Evolutionary conservation across 1,284 basidiomycete species (phyloP).

Genomic region (Puccinia coronata): DNA sequence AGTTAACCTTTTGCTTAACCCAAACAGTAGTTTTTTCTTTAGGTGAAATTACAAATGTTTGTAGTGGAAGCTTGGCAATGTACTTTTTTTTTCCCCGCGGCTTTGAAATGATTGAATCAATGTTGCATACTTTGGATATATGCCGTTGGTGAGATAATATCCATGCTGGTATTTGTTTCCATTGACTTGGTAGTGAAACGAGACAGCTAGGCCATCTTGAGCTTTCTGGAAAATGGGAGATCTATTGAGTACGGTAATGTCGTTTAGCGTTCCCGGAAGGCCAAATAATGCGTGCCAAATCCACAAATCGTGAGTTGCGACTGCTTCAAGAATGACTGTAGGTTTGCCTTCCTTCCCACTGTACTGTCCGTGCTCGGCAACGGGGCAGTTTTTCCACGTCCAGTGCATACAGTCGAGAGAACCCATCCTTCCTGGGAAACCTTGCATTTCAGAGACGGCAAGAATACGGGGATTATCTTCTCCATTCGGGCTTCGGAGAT

Average conservation of each 20-base stretch:
- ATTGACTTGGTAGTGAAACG: background rate
- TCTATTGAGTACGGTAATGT: constrained; percentile 1
- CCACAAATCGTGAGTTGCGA: background rate
- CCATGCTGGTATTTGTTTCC: background rate
- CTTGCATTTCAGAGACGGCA: background rate
- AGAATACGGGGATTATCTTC: background rate
- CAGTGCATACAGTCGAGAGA: constrained; percentile 20
- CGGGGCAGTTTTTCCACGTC: constrained; percentile 21
- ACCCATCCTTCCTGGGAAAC: background rate
- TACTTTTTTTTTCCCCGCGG: too few species aligned
- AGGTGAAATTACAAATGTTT: too few species aligned
- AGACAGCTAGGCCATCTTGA: background rate
- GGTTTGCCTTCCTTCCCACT: constrained; percentile 20
- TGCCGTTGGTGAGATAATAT: constrained; percentile 14
- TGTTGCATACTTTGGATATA: constrained; percentile 8
- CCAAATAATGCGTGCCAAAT: too few species aligned
- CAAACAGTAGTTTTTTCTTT: too few species aligned
- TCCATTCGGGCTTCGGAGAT: background rate
- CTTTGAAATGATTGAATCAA: background rate
- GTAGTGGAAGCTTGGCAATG: background rate
- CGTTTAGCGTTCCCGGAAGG: too few species aligned
- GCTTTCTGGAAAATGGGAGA: background rate
- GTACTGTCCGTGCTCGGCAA: constrained; percentile 1
- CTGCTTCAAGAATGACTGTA: constrained; percentile 2
- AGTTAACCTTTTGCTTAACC: too few species aligned